Conservation (phyloP, 176 grass and related monocot genomes). For the Triticum timopheevii region DNA sequence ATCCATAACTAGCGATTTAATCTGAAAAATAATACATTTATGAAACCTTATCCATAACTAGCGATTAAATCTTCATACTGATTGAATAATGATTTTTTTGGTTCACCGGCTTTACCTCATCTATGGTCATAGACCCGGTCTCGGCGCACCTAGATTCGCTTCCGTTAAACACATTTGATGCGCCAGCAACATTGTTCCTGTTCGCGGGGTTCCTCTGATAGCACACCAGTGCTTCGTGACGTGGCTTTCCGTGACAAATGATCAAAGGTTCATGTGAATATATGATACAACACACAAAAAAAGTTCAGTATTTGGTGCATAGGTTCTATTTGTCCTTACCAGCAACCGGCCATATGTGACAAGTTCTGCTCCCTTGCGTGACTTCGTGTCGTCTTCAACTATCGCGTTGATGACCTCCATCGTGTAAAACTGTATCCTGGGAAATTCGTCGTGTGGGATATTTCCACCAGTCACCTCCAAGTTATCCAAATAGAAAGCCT, state of each 20-base stretch:
- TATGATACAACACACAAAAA: not conserved
- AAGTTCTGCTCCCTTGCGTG: not conserved
- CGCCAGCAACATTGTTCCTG: not conserved
- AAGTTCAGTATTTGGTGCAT: not conserved
- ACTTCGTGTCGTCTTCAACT: not conserved
- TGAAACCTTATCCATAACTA: not conserved
- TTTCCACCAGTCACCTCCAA: not conserved
- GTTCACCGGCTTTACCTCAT: not conserved
- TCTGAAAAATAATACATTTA: not conserved
- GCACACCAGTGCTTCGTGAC: not conserved
- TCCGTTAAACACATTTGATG: not conserved
- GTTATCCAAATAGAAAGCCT: not conserved
- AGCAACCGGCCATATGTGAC: not conserved
- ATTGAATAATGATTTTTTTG: not conserved
- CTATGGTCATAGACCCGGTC: not conserved
- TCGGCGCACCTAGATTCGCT: not conserved
- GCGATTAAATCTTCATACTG: not conserved
- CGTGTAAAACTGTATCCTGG: not conserved
- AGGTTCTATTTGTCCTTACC: not conserved
- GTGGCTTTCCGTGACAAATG: not conserved
- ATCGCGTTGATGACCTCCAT: not conserved
- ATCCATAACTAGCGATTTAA: not conserved
- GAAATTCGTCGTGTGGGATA: not conserved
- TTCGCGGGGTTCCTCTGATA: not conserved
- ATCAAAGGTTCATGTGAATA: not conserved